Conservation (phyloP, 2,329 filamentous ascomycete genomes). For the Sphaerulina vaccinii region DNA sequence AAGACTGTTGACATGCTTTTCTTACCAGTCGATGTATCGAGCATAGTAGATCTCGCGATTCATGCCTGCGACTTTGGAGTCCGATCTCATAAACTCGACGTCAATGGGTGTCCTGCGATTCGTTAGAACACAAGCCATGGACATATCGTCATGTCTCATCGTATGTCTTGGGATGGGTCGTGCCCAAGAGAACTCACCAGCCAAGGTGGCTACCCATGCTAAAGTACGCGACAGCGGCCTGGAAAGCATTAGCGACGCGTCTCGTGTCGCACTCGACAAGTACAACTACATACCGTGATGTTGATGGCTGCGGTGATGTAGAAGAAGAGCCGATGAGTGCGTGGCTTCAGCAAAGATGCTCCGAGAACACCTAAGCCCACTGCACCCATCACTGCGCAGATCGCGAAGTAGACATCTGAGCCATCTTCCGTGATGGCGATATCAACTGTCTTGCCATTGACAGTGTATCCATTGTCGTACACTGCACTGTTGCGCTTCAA, state of each 20-base stretch:
- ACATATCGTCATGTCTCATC: too few species aligned
- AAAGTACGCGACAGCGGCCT: slow-evolving; percentile 60
- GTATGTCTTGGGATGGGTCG: too few species aligned
- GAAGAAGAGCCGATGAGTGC: slow-evolving; percentile 57
- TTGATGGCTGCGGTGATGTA: slow-evolving; percentile 58
- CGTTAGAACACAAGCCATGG: too few species aligned
- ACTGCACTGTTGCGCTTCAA: slow-evolving; percentile 19
- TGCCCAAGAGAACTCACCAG: too few species aligned
- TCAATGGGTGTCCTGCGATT: slow-evolving; percentile 59
- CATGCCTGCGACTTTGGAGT: slow-evolving; percentile 46
- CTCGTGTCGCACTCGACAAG: neutral
- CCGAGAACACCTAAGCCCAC: slow-evolving; percentile 46
- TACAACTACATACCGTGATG: slow-evolving; percentile 41
- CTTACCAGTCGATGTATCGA: slow-evolving; percentile 60
- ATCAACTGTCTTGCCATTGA: slow-evolving; percentile 51
- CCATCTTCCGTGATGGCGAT: slow-evolving; percentile 59
- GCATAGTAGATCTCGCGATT: slow-evolving; percentile 63
- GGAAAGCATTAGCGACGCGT: neutral
- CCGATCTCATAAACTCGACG: slow-evolving; percentile 53
- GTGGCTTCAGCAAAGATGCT: slow-evolving; percentile 37
- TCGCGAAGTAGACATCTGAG: slow-evolving; percentile 63
- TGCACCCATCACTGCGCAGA: slow-evolving; percentile 60
- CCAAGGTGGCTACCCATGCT: slow-evolving; percentile 61
- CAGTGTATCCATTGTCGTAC: slow-evolving; percentile 40
- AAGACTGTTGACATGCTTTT: neutral